Evolutionary conservation across 768 basidiomycete species (phyloP), one percentile per base, ranked within the genome.

Genomic region (Mycena vulgaris): DNA sequence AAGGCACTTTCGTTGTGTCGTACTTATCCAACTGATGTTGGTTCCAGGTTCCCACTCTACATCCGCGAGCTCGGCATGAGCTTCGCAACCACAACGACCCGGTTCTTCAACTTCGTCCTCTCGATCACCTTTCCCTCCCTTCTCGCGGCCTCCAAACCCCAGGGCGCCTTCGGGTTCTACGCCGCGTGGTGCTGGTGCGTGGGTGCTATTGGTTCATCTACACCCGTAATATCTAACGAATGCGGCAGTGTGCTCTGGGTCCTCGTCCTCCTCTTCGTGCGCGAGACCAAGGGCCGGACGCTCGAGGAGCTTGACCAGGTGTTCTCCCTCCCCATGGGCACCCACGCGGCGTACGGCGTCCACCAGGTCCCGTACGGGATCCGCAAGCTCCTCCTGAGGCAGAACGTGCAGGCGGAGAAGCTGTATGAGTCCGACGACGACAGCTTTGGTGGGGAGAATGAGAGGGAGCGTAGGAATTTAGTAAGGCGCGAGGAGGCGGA

Each of bases 131-230:
- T 92, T 86, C 93, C 93, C 21, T 87, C 85, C 9, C 82, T 95
- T 35, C 76, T 91, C 19, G 83, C 84, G 2, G 89, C 91, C 0
- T 90, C 94, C 80, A 85, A 82, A 67, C 88, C 91, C 1, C 88
- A 89, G 71, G 93, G 92, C 51, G 93, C 92, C 8, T 94, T 94
- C 78, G 89, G 86, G 17, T 94, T 89, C 88, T 93, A 92, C 74
- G 90, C 90, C 21, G 90, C 79, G 0, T 91, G 90, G 90, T 83
- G 83, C 78, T 83, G 72, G 66, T 80, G 75, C 37, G 72, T 51
- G n/a, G n/a, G n/a, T n/a, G n/a, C n/a, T n/a, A n/a, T n/a, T n/a
- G n/a, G n/a, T n/a, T n/a, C n/a, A n/a, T n/a, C n/a, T n/a, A n/a
- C n/a, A n/a, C n/a, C n/a, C n/a, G n/a, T n/a, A n/a, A n/a, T n/a